These are phyloP conservation scores for Bathelium albidoporum DNA, from an alignment of 495 filamentous ascomycete species.

Conservation along the genomic window DNA sequence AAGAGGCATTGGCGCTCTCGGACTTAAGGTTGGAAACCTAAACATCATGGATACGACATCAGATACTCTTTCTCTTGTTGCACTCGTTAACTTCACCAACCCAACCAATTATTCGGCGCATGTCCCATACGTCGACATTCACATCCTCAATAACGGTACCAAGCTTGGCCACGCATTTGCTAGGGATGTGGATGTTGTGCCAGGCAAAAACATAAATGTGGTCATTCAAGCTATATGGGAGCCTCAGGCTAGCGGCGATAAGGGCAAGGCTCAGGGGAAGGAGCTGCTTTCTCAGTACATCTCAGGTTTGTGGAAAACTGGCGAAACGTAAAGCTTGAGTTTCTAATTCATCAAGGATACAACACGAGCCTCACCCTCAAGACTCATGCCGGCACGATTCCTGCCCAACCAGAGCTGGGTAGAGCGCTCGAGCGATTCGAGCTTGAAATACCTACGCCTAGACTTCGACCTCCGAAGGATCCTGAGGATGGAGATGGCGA, in stretches of 20 bases:
- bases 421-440: conserved; percentile 56
- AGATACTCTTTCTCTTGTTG: conserved; percentile 56
- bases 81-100: conserved; percentile 72
- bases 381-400: conserved; percentile 59
- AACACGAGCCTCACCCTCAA: conserved; percentile 70
- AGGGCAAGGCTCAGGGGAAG: conserved; percentile 51
- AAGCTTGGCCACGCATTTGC: conserved; percentile 63
- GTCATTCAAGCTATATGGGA: conserved; percentile 62
- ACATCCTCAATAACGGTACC: conserved; percentile 62
- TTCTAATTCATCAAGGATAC: conserved; percentile 36
- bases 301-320: conserved; percentile 47
- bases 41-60: conserved; percentile 57
- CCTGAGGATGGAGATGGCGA: conserved; percentile 37
- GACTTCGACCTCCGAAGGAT: conserved; percentile 43
- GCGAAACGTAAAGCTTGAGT: background rate
- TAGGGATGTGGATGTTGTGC: conserved; percentile 45
- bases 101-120: conserved; percentile 73
- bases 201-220: conserved; percentile 64
- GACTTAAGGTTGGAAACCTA: conserved; percentile 34
- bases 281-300: conserved; percentile 75
- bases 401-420: conserved; percentile 61
- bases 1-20: background rate
- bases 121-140: conserved; percentile 67
- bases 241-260: conserved; percentile 50
- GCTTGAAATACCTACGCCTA: conserved; percentile 60